Evolutionary conservation across 805 yeast genomes (phyloP).

Genomic region (Kodamaea nitidulidarum): DNA sequence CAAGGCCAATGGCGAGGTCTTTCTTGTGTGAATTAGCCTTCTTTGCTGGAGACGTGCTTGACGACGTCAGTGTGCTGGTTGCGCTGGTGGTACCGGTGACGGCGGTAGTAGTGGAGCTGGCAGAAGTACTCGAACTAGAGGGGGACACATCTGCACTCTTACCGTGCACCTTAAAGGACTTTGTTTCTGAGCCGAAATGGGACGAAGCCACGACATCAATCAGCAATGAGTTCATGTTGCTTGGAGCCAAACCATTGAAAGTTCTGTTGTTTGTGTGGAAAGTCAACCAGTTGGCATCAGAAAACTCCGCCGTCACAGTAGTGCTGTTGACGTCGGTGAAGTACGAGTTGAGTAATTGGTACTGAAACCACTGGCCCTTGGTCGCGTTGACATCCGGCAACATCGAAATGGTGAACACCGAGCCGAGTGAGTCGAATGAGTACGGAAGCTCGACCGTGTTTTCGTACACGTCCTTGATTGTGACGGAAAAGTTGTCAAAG

Average conservation of each 20-base stretch:
- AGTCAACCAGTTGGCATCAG: conserved; percentile 55
- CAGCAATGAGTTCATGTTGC: conserved; percentile 19
- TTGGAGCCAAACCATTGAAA: conserved; percentile 61
- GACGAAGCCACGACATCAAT: conserved; percentile 30
- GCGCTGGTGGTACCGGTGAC: too few species aligned
- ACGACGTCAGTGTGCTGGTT: too few species aligned
- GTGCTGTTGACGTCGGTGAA: conserved; percentile 55
- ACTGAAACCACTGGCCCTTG: conserved; percentile 54
- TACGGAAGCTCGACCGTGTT: conserved; percentile 59
- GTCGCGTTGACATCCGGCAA: conserved; percentile 67
- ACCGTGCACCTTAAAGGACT: conserved; percentile 43
- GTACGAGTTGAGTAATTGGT: conserved; percentile 49
- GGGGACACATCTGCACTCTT: conserved; percentile 16
- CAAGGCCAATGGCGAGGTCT: conserved; percentile 34
- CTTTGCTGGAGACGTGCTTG: conserved; percentile 23
- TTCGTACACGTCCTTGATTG: conserved; percentile 55
- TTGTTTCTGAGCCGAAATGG: conserved; percentile 25
- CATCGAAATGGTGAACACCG: conserved; percentile 52
- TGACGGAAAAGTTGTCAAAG: conserved; percentile 47
- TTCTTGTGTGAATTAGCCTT: conserved; percentile 36
- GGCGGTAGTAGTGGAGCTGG: conserved; percentile 2
- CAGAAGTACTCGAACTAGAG: conserved; percentile 15
- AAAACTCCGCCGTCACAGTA: conserved; percentile 39
- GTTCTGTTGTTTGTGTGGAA: conserved; percentile 60
- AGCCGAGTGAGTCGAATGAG: conserved; percentile 48